Conservation (phyloP, 108 stramenopile genomes). For the Stephanodiscus minutulus region DNA sequence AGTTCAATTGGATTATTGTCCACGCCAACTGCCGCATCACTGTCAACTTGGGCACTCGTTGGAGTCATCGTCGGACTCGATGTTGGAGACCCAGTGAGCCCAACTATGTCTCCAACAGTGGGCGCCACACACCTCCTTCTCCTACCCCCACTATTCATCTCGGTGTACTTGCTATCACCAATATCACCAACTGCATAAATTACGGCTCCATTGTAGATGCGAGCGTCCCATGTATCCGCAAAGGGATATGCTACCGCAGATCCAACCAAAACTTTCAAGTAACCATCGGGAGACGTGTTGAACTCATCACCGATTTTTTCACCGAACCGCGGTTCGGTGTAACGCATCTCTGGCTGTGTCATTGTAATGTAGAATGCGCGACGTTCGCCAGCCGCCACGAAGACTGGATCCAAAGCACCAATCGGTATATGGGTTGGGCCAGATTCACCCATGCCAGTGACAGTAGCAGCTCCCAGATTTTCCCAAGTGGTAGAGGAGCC, state of each 20-base stretch:
- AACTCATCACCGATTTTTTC: constrained; percentile 43
- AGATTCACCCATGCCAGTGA: constrained; percentile 27
- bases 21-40: not conserved
- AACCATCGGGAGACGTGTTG: constrained; percentile 3
- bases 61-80: not conserved
- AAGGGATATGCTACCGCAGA: constrained; percentile 33
- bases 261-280: constrained; percentile 35
- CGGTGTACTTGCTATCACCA: constrained; percentile 23
- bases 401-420: constrained; percentile 31
- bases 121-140: constrained; percentile 14
- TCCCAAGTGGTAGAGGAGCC: constrained; percentile 31
- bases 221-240: constrained; percentile 15
- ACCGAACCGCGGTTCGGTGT: constrained; percentile 28
- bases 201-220: constrained; percentile 47
- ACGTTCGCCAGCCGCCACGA: constrained; percentile 30
- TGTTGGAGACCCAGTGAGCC: not conserved
- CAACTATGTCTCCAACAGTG: not conserved
- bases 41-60: not conserved
- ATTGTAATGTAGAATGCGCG: constrained; percentile 45
- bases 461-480: constrained; percentile 23
- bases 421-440: constrained; percentile 25
- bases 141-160: constrained; percentile 19
- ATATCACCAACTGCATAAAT: constrained; percentile 37
- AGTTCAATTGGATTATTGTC: not conserved
- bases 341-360: constrained; percentile 37